These are phyloP conservation scores for Fusarium circinatum DNA, from an alignment of 2,329 filamentous ascomycete genomes.

Conservation along the genomic window DNA sequence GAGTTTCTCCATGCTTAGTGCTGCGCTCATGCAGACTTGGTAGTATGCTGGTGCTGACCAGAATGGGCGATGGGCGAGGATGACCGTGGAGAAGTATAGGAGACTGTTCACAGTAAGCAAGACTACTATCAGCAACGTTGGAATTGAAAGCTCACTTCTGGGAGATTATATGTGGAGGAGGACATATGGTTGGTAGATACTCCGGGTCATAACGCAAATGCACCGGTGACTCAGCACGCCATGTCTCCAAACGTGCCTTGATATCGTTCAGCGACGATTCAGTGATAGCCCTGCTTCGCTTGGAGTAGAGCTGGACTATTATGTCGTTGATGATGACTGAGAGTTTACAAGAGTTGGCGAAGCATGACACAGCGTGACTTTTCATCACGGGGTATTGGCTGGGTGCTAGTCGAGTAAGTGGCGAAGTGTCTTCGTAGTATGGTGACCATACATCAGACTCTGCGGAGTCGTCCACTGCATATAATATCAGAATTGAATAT, in stretches of 20 bases:
- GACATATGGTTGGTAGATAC: neutral
- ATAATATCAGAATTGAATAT: no score
- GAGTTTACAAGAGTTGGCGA: neutral
- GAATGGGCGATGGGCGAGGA: slow-evolving; percentile 1
- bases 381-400: slow-evolving; percentile 3
- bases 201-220: neutral
- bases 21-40: slow-evolving; percentile 1
- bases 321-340: slow-evolving; percentile 4
- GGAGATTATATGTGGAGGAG: neutral
- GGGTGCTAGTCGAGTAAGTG: neutral
- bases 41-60: neutral
- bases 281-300: neutral
- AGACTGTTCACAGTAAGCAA: neutral
- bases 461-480: neutral
- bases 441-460: slow-evolving; percentile 6
- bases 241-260: neutral
- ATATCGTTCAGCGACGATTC: slow-evolving; percentile 4
- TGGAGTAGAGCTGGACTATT: neutral
- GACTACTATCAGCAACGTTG: no score
- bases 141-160: neutral
- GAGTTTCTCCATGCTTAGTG: neutral
- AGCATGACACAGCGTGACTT: slow-evolving; percentile 2
- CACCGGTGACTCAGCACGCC: neutral
- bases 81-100: neutral
- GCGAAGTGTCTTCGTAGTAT: neutral